phyloP scores from a whole-genome alignment of 345 rosid genomes.

The Alliaria petiolata region DNA sequence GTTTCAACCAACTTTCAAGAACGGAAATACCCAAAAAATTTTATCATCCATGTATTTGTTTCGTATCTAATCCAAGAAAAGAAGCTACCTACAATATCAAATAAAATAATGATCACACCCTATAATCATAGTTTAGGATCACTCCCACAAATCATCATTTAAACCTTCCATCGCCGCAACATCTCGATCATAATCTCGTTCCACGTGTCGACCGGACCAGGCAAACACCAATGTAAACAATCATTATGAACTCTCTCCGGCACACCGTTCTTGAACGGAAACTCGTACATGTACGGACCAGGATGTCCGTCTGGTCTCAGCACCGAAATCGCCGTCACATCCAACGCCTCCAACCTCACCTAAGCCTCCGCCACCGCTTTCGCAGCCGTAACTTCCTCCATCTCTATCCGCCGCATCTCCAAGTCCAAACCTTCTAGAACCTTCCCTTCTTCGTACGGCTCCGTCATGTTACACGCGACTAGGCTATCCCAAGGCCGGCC shows the following conservation, averaged over 20 bases:
- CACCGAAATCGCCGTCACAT: constrained; percentile 61
- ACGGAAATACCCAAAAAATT: neutral
- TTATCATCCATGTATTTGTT: neutral
- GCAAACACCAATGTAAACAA: constrained; percentile 97
- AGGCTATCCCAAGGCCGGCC: constrained; percentile 89
- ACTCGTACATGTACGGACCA: constrained; percentile 78
- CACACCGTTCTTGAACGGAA: constrained; percentile 73
- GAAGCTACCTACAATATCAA: neutral
- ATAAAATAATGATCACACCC: constrained; percentile 9
- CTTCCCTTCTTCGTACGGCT: constrained; percentile 65
- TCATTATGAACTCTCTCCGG: constrained; percentile 79
- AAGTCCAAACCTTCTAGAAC: constrained; percentile 71
- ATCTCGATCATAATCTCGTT: constrained; percentile 68
- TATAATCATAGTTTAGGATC: constrained; percentile 3
- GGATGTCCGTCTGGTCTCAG: constrained; percentile 93
- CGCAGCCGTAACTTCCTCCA: constrained; percentile 56
- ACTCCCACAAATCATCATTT: constrained; percentile 11
- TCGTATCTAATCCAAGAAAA: constrained; percentile 2
- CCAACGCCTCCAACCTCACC: constrained; percentile 65
- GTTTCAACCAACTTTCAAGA: too few species aligned
- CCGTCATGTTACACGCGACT: constrained; percentile 79
- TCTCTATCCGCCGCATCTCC: constrained; percentile 61
- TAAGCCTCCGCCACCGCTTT: constrained; percentile 34
- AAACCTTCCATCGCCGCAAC: constrained; percentile 52
- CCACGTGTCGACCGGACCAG: constrained; percentile 95